phyloP scores from a whole-genome alignment of 495 filamentous ascomycete genomes.

The Neohortaea acidophila region DNA sequence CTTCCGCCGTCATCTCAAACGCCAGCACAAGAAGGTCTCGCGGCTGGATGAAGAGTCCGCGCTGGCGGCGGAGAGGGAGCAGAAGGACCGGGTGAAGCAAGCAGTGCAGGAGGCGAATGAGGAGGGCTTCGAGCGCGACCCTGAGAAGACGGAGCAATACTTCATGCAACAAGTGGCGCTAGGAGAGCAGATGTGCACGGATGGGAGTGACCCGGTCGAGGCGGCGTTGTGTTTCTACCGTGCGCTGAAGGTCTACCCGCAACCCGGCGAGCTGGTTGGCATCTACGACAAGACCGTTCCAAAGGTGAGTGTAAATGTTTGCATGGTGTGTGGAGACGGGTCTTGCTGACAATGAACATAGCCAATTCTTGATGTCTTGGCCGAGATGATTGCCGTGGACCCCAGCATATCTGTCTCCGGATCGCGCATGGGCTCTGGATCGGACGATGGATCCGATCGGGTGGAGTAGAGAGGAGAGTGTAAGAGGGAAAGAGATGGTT shows the following conservation, averaged over 20 bases:
- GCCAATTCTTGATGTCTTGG: slow-evolving; percentile 85
- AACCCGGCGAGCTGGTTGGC: slow-evolving; percentile 75
- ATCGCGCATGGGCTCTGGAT: slow-evolving; percentile 10
- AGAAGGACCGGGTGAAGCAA: slow-evolving; percentile 55
- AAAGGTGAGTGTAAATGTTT: slow-evolving; percentile 40
- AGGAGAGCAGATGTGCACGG: slow-evolving; percentile 50
- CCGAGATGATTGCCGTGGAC: slow-evolving; percentile 94
- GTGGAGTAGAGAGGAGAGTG: too few relatives aligned
- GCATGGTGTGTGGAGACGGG: slow-evolving; percentile 12
- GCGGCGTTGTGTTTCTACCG: slow-evolving; percentile 92
- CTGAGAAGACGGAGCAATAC: slow-evolving; percentile 81
- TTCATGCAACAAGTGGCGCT: slow-evolving; percentile 88
- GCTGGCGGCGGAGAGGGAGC: slow-evolving; percentile 47
- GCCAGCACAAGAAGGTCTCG: slow-evolving; percentile 62
- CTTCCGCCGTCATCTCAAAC: slow-evolving; percentile 72
- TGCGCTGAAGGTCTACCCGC: slow-evolving; percentile 94
- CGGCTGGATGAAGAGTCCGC: slow-evolving; percentile 64
- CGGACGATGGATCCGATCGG: slow-evolving; percentile 15
- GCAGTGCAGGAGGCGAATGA: slow-evolving; percentile 64
- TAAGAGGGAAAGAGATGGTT: too few relatives aligned
- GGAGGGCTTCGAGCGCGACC: slow-evolving; percentile 77
- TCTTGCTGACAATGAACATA: slow-evolving; percentile 21
- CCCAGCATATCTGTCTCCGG: slow-evolving; percentile 47
- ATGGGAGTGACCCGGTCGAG: slow-evolving; percentile 60
- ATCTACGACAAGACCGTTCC: slow-evolving; percentile 98